Evolutionary conservation across 495 filamentous ascomycete species (phyloP).

Genomic region (Lophium mytilinum): DNA sequence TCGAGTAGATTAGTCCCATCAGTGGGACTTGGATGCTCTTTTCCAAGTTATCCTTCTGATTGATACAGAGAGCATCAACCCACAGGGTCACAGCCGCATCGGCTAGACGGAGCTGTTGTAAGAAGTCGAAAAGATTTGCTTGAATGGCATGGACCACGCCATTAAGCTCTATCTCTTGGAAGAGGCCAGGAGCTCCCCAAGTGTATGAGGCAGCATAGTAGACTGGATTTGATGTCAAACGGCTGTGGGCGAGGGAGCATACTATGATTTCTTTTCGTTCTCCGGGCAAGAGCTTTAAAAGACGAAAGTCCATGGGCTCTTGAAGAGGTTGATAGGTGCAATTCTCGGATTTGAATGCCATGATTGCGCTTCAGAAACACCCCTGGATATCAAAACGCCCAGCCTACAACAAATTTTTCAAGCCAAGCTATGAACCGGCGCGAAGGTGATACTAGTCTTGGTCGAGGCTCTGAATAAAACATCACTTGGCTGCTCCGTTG

Average conservation of each 20-base stretch:
- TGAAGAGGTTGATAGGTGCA: neutral
- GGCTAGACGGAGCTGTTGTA: neutral
- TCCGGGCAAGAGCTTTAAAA: neutral
- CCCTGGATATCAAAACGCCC: neutral
- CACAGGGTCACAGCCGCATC: constrained; percentile 1
- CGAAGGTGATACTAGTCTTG: neutral
- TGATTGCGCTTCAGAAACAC: neutral
- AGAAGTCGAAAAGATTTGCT: constrained; percentile 1
- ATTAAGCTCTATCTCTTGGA: constrained; percentile 2
- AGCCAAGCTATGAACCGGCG: neutral
- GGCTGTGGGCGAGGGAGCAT: neutral
- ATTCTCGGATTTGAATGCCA: neutral
- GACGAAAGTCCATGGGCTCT: neutral
- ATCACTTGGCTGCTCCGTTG: neutral
- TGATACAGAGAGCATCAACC: constrained; percentile 8
- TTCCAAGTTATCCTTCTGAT: neutral
- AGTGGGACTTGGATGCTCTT: neutral
- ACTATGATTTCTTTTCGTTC: neutral
- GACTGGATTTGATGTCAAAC: neutral
- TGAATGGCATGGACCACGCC: neutral
- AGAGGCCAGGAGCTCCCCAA: neutral
- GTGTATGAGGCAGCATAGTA: constrained; percentile 3
- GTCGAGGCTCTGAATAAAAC: neutral
- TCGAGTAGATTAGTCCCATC: neutral
- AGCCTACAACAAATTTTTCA: neutral